A percentile compares a stretch with the other conserved stretches of the same genome.
These are phyloP conservation scores for Tulasnella sp. DNA, from an alignment of 768 basidiomycete genomes.

Conservation along the genomic window DNA sequence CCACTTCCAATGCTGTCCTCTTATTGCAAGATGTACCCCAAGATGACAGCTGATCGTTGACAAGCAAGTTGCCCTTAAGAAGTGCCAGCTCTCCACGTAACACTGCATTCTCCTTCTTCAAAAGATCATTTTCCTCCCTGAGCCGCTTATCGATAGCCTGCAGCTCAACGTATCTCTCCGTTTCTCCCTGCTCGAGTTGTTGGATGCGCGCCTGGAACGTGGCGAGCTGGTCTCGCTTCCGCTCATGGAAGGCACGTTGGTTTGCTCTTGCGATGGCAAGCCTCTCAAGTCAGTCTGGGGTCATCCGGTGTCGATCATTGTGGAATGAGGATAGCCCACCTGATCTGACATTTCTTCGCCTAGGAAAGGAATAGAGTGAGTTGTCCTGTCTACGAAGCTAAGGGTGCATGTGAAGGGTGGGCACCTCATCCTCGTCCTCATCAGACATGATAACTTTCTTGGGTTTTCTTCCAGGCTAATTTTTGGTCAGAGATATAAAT, in stretches of 20 bases:
- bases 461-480: conserved; percentile 64
- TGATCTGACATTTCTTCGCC: conserved; percentile 22
- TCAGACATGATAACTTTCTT: conserved; percentile 48
- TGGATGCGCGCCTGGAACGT: conserved; percentile 79
- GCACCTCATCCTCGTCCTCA: conserved; percentile 28
- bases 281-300: conserved; percentile 56
- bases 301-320: too few relatives aligned
- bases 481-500: background rate
- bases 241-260: conserved; percentile 80
- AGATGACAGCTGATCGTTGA: background rate
- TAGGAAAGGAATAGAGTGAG: background rate
- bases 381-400: background rate
- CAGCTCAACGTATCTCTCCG: conserved; percentile 74
- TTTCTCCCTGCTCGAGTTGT: conserved; percentile 81
- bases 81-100: conserved; percentile 37
- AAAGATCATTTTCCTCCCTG: conserved; percentile 74
- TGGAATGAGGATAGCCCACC: conserved; percentile 41
- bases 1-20: background rate
- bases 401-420: conserved; percentile 1
- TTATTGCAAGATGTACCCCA: background rate
- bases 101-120: conserved; percentile 53
- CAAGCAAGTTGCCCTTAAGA: conserved; percentile 17
- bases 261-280: conserved; percentile 46
- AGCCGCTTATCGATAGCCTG: conserved; percentile 73
- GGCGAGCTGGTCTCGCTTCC: conserved; percentile 78